phyloP scores from a whole-genome alignment of 176 grass and related monocot genomes.

The Poa pratensis region DNA sequence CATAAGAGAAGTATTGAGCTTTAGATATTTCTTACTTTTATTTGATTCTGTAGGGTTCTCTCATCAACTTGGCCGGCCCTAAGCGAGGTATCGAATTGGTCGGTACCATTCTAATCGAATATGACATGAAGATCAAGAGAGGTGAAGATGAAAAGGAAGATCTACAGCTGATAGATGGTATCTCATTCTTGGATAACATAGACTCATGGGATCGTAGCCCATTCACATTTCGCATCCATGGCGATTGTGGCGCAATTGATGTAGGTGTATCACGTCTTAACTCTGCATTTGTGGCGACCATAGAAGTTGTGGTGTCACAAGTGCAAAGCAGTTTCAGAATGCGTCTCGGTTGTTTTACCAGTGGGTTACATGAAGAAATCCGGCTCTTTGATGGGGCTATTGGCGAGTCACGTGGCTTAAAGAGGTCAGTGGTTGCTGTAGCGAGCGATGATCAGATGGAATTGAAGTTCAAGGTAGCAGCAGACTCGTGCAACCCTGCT shows the following conservation, averaged over 20 bases:
- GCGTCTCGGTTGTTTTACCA: not conserved
- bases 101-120: not conserved
- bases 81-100: not conserved
- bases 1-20: not conserved
- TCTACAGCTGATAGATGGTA: not conserved
- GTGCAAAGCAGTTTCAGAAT: not conserved
- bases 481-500: not conserved
- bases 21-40: not conserved
- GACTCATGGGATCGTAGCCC: not conserved
- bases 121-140: not conserved
- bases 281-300: not conserved
- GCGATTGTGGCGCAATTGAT: not conserved
- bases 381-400: not conserved
- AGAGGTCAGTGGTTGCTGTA: not conserved
- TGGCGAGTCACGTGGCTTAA: not conserved
- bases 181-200: not conserved
- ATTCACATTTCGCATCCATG: not conserved
- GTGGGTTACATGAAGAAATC: conserved; percentile 1
- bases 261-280: not conserved
- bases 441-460: not conserved
- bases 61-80: not conserved
- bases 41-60: not conserved
- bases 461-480: not conserved
- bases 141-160: not conserved
- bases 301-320: conserved; percentile 5